Evolutionary conservation across 2,329 filamentous ascomycete species (phyloP).

Genomic region (Uncinocarpus reesii): DNA sequence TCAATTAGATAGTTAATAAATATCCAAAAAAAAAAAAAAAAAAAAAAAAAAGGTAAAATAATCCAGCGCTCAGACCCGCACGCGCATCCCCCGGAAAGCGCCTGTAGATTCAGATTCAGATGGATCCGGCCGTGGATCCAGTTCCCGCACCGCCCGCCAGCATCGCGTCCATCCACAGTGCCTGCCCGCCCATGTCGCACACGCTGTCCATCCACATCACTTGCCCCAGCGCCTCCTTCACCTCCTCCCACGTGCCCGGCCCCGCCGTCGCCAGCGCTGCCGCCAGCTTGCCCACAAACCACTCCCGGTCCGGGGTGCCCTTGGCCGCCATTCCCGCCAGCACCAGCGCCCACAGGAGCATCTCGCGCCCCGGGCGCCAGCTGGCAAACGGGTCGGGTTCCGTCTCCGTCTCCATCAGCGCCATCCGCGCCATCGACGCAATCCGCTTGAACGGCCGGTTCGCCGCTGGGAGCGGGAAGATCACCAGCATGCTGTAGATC

Average conservation of each 20-base stretch:
- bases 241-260: constrained; percentile 20
- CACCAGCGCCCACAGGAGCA: constrained; percentile 30
- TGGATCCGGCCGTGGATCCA: not conserved
- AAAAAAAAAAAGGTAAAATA: not conserved
- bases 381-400: constrained; percentile 17
- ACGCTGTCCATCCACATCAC: constrained; percentile 31
- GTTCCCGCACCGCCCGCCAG: not conserved
- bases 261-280: constrained; percentile 18
- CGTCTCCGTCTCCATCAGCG: constrained; percentile 20
- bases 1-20: no score
- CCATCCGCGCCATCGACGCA: constrained; percentile 21
- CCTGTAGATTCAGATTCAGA: no score
- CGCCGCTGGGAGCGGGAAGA: constrained; percentile 33
- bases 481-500: constrained; percentile 31
- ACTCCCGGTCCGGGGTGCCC: constrained; percentile 24
- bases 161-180: constrained; percentile 23
- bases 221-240: constrained; percentile 21
- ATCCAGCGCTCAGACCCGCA: no score
- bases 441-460: constrained; percentile 29
- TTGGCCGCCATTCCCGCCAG: constrained; percentile 33
- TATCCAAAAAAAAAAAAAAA: not conserved
- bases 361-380: constrained; percentile 20
- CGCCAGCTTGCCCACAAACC: constrained; percentile 26
- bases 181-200: constrained; percentile 25
- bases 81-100: no score